Percentiles rank a stretch among this genome's conserved stretches.
These are phyloP conservation scores for Alternaria metachromatica DNA, from an alignment of 2,329 filamentous ascomycete species.

Conservation along the genomic window DNA sequence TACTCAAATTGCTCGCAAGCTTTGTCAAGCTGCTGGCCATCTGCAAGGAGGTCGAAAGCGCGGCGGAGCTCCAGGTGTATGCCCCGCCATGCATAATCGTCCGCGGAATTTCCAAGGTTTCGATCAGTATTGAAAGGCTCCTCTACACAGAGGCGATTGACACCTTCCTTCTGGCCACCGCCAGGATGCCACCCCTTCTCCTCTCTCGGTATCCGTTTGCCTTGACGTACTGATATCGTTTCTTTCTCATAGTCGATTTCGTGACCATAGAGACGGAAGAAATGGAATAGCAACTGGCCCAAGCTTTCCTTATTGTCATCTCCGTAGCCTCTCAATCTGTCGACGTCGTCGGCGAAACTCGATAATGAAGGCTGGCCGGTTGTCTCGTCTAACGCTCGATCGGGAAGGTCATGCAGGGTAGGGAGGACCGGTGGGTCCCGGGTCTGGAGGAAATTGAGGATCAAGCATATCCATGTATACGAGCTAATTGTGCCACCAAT, in stretches of 20 bases:
- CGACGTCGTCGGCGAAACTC: conserved; percentile 86
- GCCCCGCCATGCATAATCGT: conserved; percentile 91
- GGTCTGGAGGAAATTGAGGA: conserved; percentile 93
- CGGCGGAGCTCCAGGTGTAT: conserved; percentile 88
- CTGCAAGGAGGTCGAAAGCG: conserved; percentile 82
- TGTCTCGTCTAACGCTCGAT: conserved; percentile 65
- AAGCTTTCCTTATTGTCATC: conserved; percentile 79
- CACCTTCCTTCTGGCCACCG: conserved; percentile 55
- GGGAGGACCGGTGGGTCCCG: conserved; percentile 84
- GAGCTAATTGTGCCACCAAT: conserved; percentile 92
- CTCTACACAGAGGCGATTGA: conserved; percentile 88
- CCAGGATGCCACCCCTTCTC: conserved; percentile 87
- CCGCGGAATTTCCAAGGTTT: conserved; percentile 94
- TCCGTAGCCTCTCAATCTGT: conserved; percentile 76
- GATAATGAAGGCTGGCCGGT: conserved; percentile 68
- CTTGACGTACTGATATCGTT: conserved; percentile 84
- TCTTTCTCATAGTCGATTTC: conserved; percentile 88
- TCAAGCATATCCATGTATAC: conserved; percentile 99
- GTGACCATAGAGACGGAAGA: conserved; percentile 93
- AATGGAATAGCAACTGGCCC: conserved; percentile 89
- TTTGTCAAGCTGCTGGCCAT: conserved; percentile 75
- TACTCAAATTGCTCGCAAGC: conserved; percentile 89
- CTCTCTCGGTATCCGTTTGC: conserved; percentile 76
- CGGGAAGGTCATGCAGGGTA: conserved; percentile 76
- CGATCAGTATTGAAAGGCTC: conserved; percentile 91